Percentiles rank a stretch among this genome's conserved stretches.
These are phyloP conservation scores for Euphorbia corollata DNA, from an alignment of 441 rosid species.

Conservation along the genomic window DNA sequence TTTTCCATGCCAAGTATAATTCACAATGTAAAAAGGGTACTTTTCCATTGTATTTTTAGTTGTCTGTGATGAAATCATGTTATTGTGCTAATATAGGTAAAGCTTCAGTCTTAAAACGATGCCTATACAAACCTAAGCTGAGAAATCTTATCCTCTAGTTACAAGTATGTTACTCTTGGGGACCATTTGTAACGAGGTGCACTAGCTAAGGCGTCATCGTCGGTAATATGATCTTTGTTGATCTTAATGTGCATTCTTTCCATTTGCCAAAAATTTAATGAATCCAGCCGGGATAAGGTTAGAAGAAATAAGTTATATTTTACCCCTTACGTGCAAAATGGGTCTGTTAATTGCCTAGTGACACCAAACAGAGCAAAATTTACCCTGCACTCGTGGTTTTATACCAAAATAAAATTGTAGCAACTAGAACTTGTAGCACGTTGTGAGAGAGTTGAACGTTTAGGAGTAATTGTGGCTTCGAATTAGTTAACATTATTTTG, in stretches of 20 bases:
- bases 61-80: neutral
- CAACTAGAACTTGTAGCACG: neutral
- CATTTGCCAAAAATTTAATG: neutral
- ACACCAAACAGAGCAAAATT: too few species aligned
- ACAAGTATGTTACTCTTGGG: neutral
- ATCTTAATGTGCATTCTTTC: neutral
- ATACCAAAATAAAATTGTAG: neutral
- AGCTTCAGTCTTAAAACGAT: neutral
- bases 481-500: too few species aligned
- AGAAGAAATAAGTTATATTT: too few species aligned
- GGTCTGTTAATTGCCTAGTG: too few species aligned
- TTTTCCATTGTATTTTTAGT: neutral
- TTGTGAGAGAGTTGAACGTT: too few species aligned
- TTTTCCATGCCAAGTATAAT: neutral
- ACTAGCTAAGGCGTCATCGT: slow-evolving; percentile 4
- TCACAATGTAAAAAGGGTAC: neutral
- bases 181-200: neutral
- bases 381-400: too few species aligned
- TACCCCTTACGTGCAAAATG: too few species aligned
- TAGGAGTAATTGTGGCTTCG: neutral
- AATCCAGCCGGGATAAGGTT: too few species aligned
- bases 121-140: neutral
- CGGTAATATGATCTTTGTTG: neutral
- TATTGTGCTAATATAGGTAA: neutral
- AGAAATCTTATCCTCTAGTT: neutral